Conservation (phyloP, 2,329 filamentous ascomycete genomes). For the Exophiala mesophila region DNA sequence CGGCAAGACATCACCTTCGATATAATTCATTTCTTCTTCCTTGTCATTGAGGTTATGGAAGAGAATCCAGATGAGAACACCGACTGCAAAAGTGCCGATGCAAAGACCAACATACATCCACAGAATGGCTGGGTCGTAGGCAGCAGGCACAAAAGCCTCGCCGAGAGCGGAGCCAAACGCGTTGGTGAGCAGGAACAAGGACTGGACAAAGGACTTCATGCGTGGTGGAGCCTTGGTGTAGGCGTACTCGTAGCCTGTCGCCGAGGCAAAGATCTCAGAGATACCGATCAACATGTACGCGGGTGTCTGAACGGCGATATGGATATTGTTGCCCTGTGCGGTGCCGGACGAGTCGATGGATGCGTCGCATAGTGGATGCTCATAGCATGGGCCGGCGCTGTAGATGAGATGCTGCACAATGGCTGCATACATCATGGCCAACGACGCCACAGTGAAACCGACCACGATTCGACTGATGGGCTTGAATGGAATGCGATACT, state of each 20-base stretch:
- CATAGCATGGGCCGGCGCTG: constrained; percentile 22
- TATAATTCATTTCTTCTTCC: constrained; percentile 66
- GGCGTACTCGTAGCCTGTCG: constrained; percentile 66
- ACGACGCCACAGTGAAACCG: constrained; percentile 62
- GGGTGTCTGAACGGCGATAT: constrained; percentile 44
- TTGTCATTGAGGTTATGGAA: constrained; percentile 60
- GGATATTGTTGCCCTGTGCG: constrained; percentile 13
- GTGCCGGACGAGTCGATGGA: constrained; percentile 48
- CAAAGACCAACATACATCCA: constrained; percentile 69
- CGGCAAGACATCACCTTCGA: too few species aligned
- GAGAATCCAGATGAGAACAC: constrained; percentile 61
- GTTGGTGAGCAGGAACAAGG: constrained; percentile 64
- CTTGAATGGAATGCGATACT: constrained; percentile 60
- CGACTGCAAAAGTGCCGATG: constrained; percentile 58
- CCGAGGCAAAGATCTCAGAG: constrained; percentile 57
- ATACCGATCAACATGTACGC: constrained; percentile 51
- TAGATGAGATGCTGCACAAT: constrained; percentile 55
- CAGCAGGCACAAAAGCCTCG: constrained; percentile 61
- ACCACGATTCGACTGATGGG: constrained; percentile 70
- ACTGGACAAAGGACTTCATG: constrained; percentile 58
- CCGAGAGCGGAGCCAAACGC: constrained; percentile 65
- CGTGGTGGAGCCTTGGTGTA: constrained; percentile 67
- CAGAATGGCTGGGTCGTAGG: constrained; percentile 59
- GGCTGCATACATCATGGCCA: constrained; percentile 60
- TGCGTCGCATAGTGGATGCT: constrained; percentile 38